These are phyloP conservation scores for Solanum peruvianum DNA, from an alignment of 257 asterid genomes.

Conservation along the genomic window DNA sequence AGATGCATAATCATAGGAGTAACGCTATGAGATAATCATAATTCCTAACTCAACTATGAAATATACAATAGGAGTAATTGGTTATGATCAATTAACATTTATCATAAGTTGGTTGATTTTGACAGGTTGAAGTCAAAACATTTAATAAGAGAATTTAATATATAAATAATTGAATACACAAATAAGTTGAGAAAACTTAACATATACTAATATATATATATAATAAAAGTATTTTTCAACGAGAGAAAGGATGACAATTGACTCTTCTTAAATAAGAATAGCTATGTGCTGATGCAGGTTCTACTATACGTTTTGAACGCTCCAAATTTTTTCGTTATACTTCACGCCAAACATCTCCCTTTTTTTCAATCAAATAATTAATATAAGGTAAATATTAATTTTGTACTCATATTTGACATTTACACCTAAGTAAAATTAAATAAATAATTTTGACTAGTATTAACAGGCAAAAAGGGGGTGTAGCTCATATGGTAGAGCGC, in stretches of 20 bases:
- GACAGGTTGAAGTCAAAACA: background rate
- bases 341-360: background rate
- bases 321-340: background rate
- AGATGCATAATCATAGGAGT: too few relatives aligned
- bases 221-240: too few relatives aligned
- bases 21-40: background rate
- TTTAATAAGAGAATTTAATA: background rate
- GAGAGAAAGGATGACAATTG: background rate
- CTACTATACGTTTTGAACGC: background rate
- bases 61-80: background rate
- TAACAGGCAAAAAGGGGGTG: constrained; percentile 27
- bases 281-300: background rate
- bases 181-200: background rate
- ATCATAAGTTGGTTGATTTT: background rate
- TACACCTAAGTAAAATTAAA: background rate
- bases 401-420: background rate
- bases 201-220: too few relatives aligned
- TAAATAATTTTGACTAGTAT: background rate
- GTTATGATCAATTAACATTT: background rate
- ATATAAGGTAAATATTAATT: background rate
- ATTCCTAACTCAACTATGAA: background rate
- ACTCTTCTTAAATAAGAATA: background rate
- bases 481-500: constrained; percentile 99
- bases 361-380: background rate
- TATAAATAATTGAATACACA: background rate